Conservation (phyloP, 805 yeast species). For the Lipomyces lipofer region DNA sequence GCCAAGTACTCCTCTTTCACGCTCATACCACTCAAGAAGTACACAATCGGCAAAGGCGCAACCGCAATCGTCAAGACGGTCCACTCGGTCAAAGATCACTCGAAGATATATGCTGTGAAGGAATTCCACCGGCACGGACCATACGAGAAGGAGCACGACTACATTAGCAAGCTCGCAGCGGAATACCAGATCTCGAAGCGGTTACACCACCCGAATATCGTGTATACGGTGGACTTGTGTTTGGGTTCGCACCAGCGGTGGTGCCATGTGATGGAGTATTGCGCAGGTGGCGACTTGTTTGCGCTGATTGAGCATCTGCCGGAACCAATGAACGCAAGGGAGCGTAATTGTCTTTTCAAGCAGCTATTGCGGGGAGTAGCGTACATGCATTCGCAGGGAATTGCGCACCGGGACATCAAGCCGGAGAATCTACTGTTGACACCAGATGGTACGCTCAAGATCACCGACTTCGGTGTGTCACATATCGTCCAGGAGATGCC, state of each 20-base stretch:
- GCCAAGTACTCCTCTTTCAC: slow-evolving; percentile 24
- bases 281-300: slow-evolving; percentile 83
- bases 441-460: slow-evolving; percentile 69
- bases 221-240: slow-evolving; percentile 66
- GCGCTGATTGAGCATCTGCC: slow-evolving; percentile 74
- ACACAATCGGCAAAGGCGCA: slow-evolving; percentile 39
- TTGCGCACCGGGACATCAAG: slow-evolving; percentile 85
- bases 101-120: slow-evolving; percentile 72
- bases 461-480: slow-evolving; percentile 87
- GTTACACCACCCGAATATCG: slow-evolving; percentile 73
- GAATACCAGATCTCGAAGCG: slow-evolving; percentile 84
- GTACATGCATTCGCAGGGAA: slow-evolving; percentile 88
- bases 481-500: slow-evolving; percentile 53
- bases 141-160: slow-evolving; percentile 52
- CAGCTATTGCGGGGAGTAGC: slow-evolving; percentile 80
- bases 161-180: slow-evolving; percentile 69
- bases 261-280: slow-evolving; percentile 63
- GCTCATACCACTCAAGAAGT: slow-evolving; percentile 14
- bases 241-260: slow-evolving; percentile 34
- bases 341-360: slow-evolving; percentile 88
- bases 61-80: slow-evolving; percentile 39
- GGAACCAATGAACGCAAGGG: slow-evolving; percentile 75
- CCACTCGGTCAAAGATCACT: slow-evolving; percentile 26
- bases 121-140: slow-evolving; percentile 66
- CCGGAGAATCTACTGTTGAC: slow-evolving; percentile 82